These are phyloP conservation scores for Neurospora sp. DNA, from an alignment of 495 filamentous ascomycete species.

Conservation along the genomic window DNA sequence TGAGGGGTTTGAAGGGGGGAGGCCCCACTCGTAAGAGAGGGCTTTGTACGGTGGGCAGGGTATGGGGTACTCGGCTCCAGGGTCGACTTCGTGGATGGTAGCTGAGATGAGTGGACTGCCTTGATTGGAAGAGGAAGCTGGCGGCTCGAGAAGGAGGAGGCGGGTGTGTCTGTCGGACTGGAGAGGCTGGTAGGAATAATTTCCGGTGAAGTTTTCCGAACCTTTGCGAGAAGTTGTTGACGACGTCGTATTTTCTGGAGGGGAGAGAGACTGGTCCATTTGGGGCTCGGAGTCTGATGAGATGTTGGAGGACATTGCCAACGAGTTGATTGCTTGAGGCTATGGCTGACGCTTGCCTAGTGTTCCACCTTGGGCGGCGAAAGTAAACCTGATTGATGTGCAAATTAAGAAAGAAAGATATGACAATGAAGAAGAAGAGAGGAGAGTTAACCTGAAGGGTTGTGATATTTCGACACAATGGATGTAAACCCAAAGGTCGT, in stretches of 20 bases:
- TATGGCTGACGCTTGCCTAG: not conserved
- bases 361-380: not conserved
- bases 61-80: too few relatives aligned
- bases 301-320: not conserved
- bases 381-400: not conserved
- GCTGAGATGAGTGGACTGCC: not conserved
- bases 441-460: not conserved
- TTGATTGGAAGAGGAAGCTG: not conserved
- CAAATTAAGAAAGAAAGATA: not conserved
- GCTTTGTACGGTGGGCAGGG: not conserved
- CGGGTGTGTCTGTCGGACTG: not conserved
- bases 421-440: not conserved
- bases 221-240: not conserved
- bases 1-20: not conserved
- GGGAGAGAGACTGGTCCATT: not conserved
- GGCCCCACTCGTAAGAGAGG: not conserved
- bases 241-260: rapidly evolving
- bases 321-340: not conserved
- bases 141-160: not conserved
- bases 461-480: not conserved
- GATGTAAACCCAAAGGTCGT: not conserved
- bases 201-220: not conserved
- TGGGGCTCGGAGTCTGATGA: not conserved
- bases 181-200: not conserved
- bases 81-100: too few relatives aligned